Evolutionary conservation across 441 rosid genomes (phyloP).

Genomic region (Metrosideros polymorpha): DNA sequence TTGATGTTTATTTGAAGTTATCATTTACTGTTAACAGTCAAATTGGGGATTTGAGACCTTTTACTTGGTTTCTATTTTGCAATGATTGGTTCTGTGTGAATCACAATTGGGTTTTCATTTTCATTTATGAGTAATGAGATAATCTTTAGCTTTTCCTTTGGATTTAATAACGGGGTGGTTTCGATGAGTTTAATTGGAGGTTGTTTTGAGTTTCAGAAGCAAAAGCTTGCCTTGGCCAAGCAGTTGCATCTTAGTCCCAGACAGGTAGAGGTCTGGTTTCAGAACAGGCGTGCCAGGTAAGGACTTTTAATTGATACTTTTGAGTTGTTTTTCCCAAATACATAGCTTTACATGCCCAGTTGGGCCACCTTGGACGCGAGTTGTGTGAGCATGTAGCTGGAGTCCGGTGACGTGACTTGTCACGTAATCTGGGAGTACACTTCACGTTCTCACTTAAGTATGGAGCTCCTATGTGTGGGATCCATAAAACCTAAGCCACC

Average conservation of each 20-base stretch:
- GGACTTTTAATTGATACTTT: neutral
- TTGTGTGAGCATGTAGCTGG: no score
- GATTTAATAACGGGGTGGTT: neutral
- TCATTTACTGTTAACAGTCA: neutral
- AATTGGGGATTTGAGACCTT: neutral
- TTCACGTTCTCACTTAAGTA: no score
- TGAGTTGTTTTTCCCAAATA: neutral
- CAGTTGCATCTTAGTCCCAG: slow-evolving; percentile 27
- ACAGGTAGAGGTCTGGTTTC: slow-evolving; percentile 34
- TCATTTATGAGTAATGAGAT: neutral
- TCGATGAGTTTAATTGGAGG: neutral
- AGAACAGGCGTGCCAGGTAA: slow-evolving; percentile 28
- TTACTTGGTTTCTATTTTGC: neutral
- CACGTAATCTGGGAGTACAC: no score
- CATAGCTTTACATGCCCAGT: neutral
- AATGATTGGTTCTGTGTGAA: neutral
- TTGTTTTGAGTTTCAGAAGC: slow-evolving; percentile 13
- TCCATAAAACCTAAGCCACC: no score
- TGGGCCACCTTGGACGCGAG: no score
- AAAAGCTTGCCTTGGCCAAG: slow-evolving; percentile 27
- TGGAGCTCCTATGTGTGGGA: no score
- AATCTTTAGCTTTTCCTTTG: neutral
- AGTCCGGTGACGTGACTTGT: no score
- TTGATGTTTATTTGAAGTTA: neutral
- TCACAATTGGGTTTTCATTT: neutral